phyloP scores from a whole-genome alignment of 2,329 filamentous ascomycete species.

The Ophiocordyceps camponoti-rufipedis region DNA sequence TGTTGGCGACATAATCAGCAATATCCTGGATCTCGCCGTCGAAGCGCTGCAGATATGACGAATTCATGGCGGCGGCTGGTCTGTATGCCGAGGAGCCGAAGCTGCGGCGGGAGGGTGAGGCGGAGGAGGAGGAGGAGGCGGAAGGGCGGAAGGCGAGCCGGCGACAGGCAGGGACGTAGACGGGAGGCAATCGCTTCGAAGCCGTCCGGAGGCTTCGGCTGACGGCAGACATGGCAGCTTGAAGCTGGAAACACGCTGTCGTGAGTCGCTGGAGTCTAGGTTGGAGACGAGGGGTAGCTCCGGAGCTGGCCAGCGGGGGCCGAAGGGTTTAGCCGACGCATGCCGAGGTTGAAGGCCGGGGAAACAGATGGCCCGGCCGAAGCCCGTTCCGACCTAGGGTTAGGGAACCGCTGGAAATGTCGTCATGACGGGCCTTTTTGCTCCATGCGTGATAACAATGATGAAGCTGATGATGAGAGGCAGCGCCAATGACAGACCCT shows the following conservation, averaged over 20 bases:
- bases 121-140: constrained; percentile 3
- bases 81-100: constrained; percentile 32
- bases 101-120: constrained; percentile 5
- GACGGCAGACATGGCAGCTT: constrained; percentile 30
- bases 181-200: constrained; percentile 30
- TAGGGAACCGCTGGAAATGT: no score
- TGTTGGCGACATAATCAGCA: constrained; percentile 85
- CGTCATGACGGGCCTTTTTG: no score
- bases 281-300: not conserved
- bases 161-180: not conserved
- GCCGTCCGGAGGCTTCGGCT: constrained; percentile 34
- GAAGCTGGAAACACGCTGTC: not conserved
- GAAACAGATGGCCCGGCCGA: not conserved
- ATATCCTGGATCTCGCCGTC: constrained; percentile 92
- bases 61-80: constrained; percentile 30
- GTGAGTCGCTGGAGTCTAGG: not conserved
- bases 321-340: constrained; percentile 3
- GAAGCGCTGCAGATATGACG: constrained; percentile 5
- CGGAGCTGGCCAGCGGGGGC: not conserved
- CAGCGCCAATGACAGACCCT: no score
- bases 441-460: no score
- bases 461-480: no score
- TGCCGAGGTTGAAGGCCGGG: constrained; percentile 1
- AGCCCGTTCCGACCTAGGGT: no score
- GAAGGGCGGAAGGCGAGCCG: constrained; percentile 1